Evolutionary conservation across 441 rosid genomes (phyloP).

Genomic region (Corymbia citriodora): DNA sequence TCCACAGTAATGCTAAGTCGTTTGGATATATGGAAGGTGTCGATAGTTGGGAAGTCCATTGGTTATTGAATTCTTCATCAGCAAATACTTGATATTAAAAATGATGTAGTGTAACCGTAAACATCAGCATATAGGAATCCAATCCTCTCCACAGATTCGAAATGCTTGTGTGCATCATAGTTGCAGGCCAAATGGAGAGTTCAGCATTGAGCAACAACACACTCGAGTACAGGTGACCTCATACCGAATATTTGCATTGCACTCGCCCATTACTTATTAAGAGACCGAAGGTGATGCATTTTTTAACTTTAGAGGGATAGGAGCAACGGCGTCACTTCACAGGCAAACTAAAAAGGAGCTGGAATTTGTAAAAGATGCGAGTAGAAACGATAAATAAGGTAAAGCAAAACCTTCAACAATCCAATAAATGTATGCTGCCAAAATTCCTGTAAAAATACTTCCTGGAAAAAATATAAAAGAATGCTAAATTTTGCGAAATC

Average conservation of each 20-base stretch:
- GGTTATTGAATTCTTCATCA: background rate
- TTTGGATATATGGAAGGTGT: background rate
- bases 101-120: no score
- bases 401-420: background rate
- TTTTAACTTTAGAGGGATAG: background rate
- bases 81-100: background rate
- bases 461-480: background rate
- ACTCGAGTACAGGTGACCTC: background rate
- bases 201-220: background rate
- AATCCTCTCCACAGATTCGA: background rate
- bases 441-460: background rate
- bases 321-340: background rate
- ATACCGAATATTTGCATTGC: background rate
- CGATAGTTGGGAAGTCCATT: background rate
- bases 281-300: background rate
- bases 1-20: background rate
- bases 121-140: background rate
- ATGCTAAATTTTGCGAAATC: background rate
- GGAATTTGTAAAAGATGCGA: background rate
- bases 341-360: background rate
- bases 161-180: background rate
- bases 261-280: background rate
- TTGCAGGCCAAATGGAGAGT: background rate
- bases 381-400: background rate
- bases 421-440: rapidly evolving